Evolutionary conservation across 768 basidiomycete genomes (phyloP), one percentile per base, ranked within the genome.

Genomic region (Pleurotus platypus): DNA sequence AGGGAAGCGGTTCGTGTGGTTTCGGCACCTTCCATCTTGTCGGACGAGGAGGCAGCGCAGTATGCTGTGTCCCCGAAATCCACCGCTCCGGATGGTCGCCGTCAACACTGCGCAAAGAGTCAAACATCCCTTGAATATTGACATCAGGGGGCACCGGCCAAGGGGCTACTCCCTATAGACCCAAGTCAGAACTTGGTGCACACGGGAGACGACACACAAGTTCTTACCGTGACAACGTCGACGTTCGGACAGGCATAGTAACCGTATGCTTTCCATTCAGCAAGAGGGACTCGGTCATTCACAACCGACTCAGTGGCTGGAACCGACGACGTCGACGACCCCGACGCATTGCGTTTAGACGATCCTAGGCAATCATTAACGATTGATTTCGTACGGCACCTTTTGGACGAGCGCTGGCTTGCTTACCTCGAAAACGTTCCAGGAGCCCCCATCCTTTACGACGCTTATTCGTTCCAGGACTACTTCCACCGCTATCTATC

Each of bases 231-330:
- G 3, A 78, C 67, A 30, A 67, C 67, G 46, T 75, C 73, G 7
- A 81, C 59, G n/a, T 60, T 61, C 9, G 83, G 83, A 35, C 75
- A 74, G 4, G 83, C 79, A 70, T 78, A 83, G 56, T 80, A 78
- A 1, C 78, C 83, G 64, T 78, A 84, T 39, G 76, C 75, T 61
- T 80, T 79, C 81, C 81, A 85, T 39, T 81, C 82, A 4, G 66
- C 61, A 2, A 69, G 65, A 9, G 69, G 63, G 24, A 69, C 30
- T 46, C 48, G 55, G 20, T 56, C 42, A 24, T 46, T 49, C 57
- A 46, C 43, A n/a, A 24, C 27, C 12, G 22, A 39, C 18, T 42
- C 8, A 30, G 49, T 27, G 15, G 27, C 16, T 12, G 39, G 46
- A 4, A 24, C 47, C 13, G 40, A 35, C 30, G 30, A 35, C 4